phyloP scores from a whole-genome alignment of 495 filamentous ascomycete genomes.

The Annulohypoxylon moriforme region DNA sequence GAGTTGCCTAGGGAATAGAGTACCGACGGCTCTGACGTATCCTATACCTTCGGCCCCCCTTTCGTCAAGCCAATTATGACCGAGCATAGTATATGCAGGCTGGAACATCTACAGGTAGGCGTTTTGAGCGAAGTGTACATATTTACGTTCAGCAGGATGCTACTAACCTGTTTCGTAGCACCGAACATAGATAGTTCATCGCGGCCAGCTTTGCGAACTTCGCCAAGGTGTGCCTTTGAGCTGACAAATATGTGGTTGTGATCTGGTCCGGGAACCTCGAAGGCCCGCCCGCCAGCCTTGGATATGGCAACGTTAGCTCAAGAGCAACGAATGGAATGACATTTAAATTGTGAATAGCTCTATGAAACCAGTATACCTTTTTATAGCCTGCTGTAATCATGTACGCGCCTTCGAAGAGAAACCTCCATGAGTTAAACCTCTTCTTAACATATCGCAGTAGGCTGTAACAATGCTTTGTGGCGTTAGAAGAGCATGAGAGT shows the following conservation, averaged over 20 bases:
- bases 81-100: conserved; percentile 4
- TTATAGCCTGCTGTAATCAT: neutral
- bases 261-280: neutral
- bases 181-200: conserved; percentile 4
- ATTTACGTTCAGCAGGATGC: neutral
- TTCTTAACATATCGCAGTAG: neutral
- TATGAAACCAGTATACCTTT: neutral
- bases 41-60: neutral
- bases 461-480: neutral
- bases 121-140: neutral
- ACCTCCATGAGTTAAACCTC: neutral
- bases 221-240: neutral
- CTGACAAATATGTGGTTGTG: neutral
- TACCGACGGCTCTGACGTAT: neutral
- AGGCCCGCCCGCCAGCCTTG: neutral
- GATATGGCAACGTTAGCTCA: neutral
- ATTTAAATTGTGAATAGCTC: neutral
- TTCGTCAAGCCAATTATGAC: neutral
- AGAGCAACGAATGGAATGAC: neutral
- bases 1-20: neutral
- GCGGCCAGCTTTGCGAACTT: neutral
- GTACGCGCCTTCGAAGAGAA: neutral
- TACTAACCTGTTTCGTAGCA: neutral
- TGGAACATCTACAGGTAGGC: neutral
- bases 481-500: neutral